Evolutionary conservation across 345 rosid species (phyloP), one percentile per base, ranked within the genome.

Genomic region (Arabis hirsuta): DNA sequence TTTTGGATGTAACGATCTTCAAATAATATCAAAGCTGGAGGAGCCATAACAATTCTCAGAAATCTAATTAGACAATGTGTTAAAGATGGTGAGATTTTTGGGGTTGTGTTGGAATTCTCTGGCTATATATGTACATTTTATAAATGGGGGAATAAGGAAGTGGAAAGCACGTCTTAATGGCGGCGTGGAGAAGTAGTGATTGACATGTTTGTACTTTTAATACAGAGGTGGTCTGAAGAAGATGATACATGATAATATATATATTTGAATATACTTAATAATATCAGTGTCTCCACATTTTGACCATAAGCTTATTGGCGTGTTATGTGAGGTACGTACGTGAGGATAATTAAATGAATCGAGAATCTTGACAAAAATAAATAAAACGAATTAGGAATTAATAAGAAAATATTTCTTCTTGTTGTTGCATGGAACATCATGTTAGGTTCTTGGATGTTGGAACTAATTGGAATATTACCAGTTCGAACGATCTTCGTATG

Each of bases 151-250:
- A 63, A 50, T 61, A 44, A n/a, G 60, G 42, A 61, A 64, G 72
- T 76, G 72, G 76, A 31, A 57, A 12, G 67, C 80, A 76, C 76
- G 80, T 70, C 55, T 69, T 6, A 5, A 12, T 76, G 71, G 71
- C 70, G 69, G 70, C 65, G 65, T 69, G 71, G 71, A 55, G 71
- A 62, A 39, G 80, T 76, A 58, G 75, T 76, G 76, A 24, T 31
- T 9, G 32, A 48, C 80, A 76, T 76, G 80, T 64, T 41, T 3
- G 14, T 20, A 16, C 16, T 13, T 13, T 53, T 7, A 55, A 42
- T 38, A 9, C 11, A 55, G 43, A 38, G 53, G 59, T 52, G 73
- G 74, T 75, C 27, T 34, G 36, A 60, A 42, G 39, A 70, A 59
- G 66, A 26, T 10, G 59, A 6, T 16, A 24, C 66, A 70, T 0